phyloP scores from a whole-genome alignment of 306 rosid genomes.

The Quercus parvula region DNA sequence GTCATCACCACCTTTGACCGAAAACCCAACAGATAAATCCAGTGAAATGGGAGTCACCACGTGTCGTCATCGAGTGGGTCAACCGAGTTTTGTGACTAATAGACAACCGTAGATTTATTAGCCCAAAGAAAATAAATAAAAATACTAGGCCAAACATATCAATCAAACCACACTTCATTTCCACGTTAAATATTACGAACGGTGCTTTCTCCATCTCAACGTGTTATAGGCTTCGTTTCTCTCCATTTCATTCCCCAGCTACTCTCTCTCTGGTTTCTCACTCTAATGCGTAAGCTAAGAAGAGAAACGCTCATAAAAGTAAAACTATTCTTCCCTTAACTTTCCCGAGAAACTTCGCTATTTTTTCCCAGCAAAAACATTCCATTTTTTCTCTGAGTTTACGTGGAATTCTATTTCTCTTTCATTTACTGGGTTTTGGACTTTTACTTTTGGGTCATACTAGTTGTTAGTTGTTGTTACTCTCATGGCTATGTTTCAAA shows the following conservation, averaged over 20 bases:
- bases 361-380: background rate
- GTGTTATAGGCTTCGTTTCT: background rate
- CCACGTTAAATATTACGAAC: background rate
- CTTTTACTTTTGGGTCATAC: too few relatives aligned
- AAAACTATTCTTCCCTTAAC: too few relatives aligned
- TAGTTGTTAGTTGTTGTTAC: background rate
- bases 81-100: background rate
- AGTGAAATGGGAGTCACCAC: conserved; percentile 39
- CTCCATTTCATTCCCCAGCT: too few relatives aligned
- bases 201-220: background rate
- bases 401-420: background rate
- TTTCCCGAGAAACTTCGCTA: background rate
- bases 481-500: conserved; percentile 24
- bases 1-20: conserved; percentile 13
- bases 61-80: conserved; percentile 25
- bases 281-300: background rate
- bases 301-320: too few relatives aligned
- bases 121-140: background rate
- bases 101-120: conserved; percentile 25
- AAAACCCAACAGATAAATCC: background rate
- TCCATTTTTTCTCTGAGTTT: background rate
- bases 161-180: background rate
- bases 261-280: background rate
- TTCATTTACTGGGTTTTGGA: background rate
- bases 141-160: background rate